These are phyloP conservation scores for Vitis hybrid DNA, from an alignment of 177 flowering plant genomes.

Conservation along the genomic window DNA sequence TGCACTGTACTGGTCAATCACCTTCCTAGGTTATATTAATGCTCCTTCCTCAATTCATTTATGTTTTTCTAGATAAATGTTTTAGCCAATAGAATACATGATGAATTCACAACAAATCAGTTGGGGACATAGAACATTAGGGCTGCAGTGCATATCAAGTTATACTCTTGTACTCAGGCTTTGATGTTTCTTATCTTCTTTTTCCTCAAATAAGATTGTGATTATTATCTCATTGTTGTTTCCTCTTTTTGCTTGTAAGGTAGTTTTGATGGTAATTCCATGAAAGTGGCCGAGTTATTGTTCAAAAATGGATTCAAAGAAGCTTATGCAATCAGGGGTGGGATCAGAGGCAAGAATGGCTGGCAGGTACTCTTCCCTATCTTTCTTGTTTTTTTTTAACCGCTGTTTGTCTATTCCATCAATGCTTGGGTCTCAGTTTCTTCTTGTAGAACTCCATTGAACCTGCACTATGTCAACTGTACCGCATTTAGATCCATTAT, in stretches of 20 bases:
- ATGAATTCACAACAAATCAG: not conserved
- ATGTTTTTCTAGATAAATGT: not conserved
- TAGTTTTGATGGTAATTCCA: constrained; percentile 94
- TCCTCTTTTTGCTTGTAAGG: constrained; percentile 55
- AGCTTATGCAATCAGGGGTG: constrained; percentile 88
- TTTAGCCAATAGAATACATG: not conserved
- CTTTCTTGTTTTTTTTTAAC: not conserved
- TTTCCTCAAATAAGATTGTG: not conserved
- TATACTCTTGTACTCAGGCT: not conserved
- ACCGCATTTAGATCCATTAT: not conserved
- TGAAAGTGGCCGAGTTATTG: constrained; percentile 78
- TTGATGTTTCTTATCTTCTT: not conserved
- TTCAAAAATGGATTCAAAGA: constrained; percentile 82
- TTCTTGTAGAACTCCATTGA: not conserved
- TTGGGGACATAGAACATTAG: not conserved
- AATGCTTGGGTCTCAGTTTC: not conserved
- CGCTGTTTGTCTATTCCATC: not conserved
- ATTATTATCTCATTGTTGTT: constrained; percentile 20
- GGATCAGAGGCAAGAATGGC: constrained; percentile 78
- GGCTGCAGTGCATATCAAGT: not conserved
- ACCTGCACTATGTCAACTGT: not conserved
- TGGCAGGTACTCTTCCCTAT: constrained; percentile 67
- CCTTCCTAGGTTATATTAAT: not conserved
- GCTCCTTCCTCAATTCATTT: not conserved
- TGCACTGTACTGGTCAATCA: no score